These are phyloP conservation scores for Phaeosphaeria sp. DNA, from an alignment of 2,329 filamentous ascomycete genomes.

Conservation along the genomic window DNA sequence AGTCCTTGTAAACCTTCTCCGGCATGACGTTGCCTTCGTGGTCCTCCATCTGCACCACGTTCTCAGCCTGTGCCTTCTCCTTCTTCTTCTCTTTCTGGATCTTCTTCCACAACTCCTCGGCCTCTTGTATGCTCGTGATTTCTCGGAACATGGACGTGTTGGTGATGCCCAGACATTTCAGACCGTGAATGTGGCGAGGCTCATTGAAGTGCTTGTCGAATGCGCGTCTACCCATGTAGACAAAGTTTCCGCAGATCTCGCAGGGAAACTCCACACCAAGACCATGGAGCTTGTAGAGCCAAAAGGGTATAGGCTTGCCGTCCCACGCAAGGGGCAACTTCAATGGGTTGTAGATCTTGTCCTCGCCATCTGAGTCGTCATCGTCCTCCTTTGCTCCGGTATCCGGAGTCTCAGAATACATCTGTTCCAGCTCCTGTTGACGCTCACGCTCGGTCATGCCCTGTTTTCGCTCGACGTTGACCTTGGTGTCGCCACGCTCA, in stretches of 20 bases:
- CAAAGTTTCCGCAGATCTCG: conserved; percentile 96
- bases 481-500: conserved; percentile 85
- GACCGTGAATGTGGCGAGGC: conserved; percentile 86
- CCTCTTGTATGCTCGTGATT: conserved; percentile 91
- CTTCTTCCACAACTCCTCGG: conserved; percentile 89
- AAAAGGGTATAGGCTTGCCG: conserved; percentile 98
- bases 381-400: conserved; percentile 65
- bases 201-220: conserved; percentile 99
- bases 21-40: conserved; percentile 98
- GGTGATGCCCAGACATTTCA: conserved; percentile 93
- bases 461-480: conserved; percentile 95
- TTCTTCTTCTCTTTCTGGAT: conserved; percentile 85
- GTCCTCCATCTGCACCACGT: conserved; percentile 98
- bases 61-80: conserved; percentile 76
- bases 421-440: conserved; percentile 88
- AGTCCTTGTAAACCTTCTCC: conserved; percentile 95
- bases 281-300: conserved; percentile 96
- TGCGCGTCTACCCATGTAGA: conserved; percentile 96
- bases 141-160: conserved; percentile 92
- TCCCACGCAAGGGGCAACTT: conserved; percentile 98
- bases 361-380: conserved; percentile 73
- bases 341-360: conserved; percentile 94
- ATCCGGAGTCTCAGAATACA: conserved; percentile 70
- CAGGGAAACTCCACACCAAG: conserved; percentile 93
- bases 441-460: conserved; percentile 98